phyloP scores from a whole-genome alignment of 805 yeast genomes.

The Monosporozyma solicola region DNA sequence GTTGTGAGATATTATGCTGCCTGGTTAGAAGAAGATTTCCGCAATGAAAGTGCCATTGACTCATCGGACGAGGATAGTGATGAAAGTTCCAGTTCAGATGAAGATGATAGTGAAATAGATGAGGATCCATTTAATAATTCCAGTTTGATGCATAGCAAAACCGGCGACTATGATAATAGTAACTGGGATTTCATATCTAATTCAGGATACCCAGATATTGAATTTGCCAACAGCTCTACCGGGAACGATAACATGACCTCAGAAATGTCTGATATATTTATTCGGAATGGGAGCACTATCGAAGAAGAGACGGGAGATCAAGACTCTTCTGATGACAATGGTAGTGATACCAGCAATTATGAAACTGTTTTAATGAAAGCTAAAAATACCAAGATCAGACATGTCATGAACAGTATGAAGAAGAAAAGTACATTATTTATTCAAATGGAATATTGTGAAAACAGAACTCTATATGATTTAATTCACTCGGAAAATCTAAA shows the following conservation, averaged over 20 bases:
- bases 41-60: slow-evolving; percentile 30
- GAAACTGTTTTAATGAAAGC: slow-evolving; percentile 2
- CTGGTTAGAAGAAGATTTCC: slow-evolving; percentile 80
- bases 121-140: slow-evolving; percentile 21
- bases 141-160: slow-evolving; percentile 26
- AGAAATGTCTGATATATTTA: slow-evolving; percentile 1
- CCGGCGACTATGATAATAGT: slow-evolving; percentile 17
- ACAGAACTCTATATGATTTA: slow-evolving; percentile 76
- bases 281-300: slow-evolving; percentile 14
- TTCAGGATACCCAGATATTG: slow-evolving; percentile 43
- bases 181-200: slow-evolving; percentile 60
- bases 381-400: neutral
- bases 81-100: slow-evolving; percentile 1
- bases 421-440: slow-evolving; percentile 70
- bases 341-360: slow-evolving; percentile 5
- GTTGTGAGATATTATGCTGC: slow-evolving; percentile 96
- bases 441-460: slow-evolving; percentile 98
- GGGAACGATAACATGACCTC: slow-evolving; percentile 3
- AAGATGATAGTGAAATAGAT: slow-evolving; percentile 10
- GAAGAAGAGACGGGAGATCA: slow-evolving; percentile 15
- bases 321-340: slow-evolving; percentile 7
- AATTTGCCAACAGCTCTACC: slow-evolving; percentile 36
- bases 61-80: slow-evolving; percentile 27
- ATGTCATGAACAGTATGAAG: slow-evolving; percentile 11
- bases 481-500: slow-evolving; percentile 69